A percentile compares a stretch with the other conserved stretches of the same genome.
These are phyloP conservation scores for Sequoia sempervirens DNA, from an alignment of 75 land plant genomes.

Conservation along the genomic window DNA sequence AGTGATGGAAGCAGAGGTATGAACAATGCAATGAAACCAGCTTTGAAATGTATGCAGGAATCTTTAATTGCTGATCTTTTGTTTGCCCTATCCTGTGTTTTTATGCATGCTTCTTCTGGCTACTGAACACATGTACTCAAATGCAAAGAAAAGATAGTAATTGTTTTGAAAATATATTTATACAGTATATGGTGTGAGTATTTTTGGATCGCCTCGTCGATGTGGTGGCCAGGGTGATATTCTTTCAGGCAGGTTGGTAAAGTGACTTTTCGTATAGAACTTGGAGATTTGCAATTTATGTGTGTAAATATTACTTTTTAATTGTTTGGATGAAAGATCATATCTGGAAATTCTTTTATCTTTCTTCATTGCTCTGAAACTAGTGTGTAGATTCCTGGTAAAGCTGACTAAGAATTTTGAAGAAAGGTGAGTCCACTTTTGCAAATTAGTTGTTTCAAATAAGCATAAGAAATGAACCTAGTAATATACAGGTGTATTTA, in stretches of 20 bases:
- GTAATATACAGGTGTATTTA: background rate
- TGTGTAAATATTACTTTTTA: background rate
- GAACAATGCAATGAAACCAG: background rate
- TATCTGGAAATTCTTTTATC: background rate
- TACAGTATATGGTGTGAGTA: slow-evolving; percentile 63
- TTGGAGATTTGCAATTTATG: background rate
- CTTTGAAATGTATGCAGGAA: background rate
- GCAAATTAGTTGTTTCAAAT: background rate
- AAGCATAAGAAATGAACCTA: background rate
- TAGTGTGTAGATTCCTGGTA: background rate
- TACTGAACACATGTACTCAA: background rate
- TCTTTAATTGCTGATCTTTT: background rate
- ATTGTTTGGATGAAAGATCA: background rate
- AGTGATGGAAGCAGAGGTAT: slow-evolving; percentile 83
- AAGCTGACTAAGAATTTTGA: background rate
- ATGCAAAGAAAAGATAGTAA: background rate
- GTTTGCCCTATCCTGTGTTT: background rate
- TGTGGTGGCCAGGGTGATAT: slow-evolving; percentile 99
- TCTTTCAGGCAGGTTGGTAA: slow-evolving; percentile 84
- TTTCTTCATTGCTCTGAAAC: background rate
- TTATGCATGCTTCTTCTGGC: background rate
- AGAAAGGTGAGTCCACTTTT: background rate
- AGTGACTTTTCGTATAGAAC: background rate
- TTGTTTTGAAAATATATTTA: background rate
- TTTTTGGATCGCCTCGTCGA: slow-evolving; percentile 90